Evolutionary conservation across 2,329 filamentous ascomycete species (phyloP).

Genomic region (Incumbomyces lentus): DNA sequence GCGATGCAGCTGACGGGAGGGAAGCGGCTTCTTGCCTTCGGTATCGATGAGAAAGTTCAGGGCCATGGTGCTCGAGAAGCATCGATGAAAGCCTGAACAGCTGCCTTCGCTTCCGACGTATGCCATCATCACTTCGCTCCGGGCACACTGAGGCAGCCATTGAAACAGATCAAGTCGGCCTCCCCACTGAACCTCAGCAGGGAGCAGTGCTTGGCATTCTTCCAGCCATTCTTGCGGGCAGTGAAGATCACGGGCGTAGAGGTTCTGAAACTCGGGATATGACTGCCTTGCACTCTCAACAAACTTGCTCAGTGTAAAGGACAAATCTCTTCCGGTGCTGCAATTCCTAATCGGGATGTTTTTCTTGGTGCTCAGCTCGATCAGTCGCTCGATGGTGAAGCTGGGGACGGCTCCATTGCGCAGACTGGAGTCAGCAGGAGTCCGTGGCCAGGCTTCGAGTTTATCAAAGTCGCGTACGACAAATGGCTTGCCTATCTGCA

Average conservation of each 20-base stretch:
- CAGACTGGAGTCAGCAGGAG: slow-evolving; percentile 4
- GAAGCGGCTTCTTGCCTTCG: slow-evolving; percentile 17
- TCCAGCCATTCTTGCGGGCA: slow-evolving; percentile 26
- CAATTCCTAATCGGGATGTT: slow-evolving; percentile 28
- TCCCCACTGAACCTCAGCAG: slow-evolving; percentile 25
- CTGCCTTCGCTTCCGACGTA: slow-evolving; percentile 27
- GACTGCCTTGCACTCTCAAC: slow-evolving; percentile 22
- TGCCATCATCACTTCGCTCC: slow-evolving; percentile 30
- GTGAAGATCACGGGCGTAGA: slow-evolving; percentile 27
- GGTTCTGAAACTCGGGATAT: slow-evolving; percentile 22
- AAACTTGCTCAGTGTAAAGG: slow-evolving; percentile 26
- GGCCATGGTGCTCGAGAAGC: slow-evolving; percentile 29
- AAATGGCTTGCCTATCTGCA: slow-evolving; percentile 26
- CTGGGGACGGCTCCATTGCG: slow-evolving; percentile 12
- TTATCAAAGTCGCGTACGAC: slow-evolving; percentile 27
- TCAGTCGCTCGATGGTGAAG: slow-evolving; percentile 25
- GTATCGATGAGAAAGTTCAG: slow-evolving; percentile 27
- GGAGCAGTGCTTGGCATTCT: slow-evolving; percentile 23
- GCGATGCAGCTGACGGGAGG: background rate
- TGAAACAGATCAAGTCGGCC: slow-evolving; percentile 28
- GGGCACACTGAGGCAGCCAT: slow-evolving; percentile 25
- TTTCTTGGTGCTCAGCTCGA: slow-evolving; percentile 26
- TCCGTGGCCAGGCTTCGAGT: slow-evolving; percentile 22
- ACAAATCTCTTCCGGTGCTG: slow-evolving; percentile 26
- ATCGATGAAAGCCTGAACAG: slow-evolving; percentile 29